Conservation (phyloP, 768 basidiomycete species). For the Lanmaoa pseudosensibilis region DNA sequence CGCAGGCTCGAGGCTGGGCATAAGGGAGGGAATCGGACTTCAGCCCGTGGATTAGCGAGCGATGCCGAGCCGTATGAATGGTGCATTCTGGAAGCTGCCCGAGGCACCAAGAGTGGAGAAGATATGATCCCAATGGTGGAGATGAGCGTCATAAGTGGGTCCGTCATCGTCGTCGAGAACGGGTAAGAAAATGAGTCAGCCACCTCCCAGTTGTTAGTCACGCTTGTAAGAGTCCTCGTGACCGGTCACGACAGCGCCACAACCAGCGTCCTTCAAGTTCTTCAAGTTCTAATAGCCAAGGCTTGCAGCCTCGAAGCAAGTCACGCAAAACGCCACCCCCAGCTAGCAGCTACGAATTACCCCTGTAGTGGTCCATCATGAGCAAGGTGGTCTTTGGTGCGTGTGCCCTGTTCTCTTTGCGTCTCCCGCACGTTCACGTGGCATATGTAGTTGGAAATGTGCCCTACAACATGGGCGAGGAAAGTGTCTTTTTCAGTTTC, state of each 20-base stretch:
- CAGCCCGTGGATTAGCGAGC: neutral
- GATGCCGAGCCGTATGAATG: neutral
- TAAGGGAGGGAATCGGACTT: neutral
- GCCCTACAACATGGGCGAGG: slow-evolving; percentile 87
- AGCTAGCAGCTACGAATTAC: neutral
- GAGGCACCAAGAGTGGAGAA: neutral
- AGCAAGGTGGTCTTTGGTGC: slow-evolving; percentile 75
- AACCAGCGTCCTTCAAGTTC: neutral
- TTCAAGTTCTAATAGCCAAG: no score
- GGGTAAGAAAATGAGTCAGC: no score
- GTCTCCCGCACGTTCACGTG: slow-evolving; percentile 1
- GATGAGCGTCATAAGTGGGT: neutral
- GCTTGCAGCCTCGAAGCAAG: neutral
- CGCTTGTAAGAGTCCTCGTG: neutral
- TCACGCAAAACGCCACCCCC: neutral
- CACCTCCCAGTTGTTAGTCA: no score
- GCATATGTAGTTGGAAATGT: slow-evolving; percentile 82
- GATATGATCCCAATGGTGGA: neutral
- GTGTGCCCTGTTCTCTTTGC: slow-evolving; percentile 19
- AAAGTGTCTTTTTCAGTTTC: slow-evolving; percentile 19
- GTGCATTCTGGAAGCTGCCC: neutral
- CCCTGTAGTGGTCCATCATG: slow-evolving; percentile 34
- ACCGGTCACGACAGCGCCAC: slow-evolving; percentile 19
- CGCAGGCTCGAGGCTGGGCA: neutral
- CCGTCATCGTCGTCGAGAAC: neutral